A percentile compares a stretch with the other conserved stretches of the same genome.
These are phyloP conservation scores for Globisporangium nagaii DNA, from an alignment of 352 stramenopile genomes.

Conservation along the genomic window DNA sequence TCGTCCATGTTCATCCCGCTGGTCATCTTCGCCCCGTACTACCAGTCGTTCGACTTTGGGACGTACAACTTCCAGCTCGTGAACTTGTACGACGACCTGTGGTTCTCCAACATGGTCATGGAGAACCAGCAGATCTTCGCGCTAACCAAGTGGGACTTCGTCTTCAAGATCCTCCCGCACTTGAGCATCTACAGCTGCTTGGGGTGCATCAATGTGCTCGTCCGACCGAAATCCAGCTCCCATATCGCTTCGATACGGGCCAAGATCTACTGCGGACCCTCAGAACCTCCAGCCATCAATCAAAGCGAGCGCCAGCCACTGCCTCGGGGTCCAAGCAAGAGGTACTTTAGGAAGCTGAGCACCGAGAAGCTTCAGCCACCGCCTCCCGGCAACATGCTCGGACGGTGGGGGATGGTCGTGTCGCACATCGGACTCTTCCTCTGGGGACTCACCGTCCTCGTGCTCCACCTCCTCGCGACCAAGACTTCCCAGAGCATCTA, in stretches of 20 bases:
- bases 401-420: not conserved
- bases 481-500: conserved; percentile 6
- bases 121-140: conserved; percentile 12
- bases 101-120: conserved; percentile 11
- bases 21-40: conserved; percentile 8
- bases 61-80: conserved; percentile 6
- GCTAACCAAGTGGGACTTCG: conserved; percentile 5
- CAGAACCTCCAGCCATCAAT: no score
- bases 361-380: not conserved
- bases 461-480: conserved; percentile 13
- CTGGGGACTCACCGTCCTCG: conserved; percentile 8
- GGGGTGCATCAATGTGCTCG: conserved; percentile 4
- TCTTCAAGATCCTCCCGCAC: conserved; percentile 12
- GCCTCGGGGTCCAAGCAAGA: not conserved
- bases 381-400: conserved; percentile 1
- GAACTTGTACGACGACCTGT: conserved; percentile 12
- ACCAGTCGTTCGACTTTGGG: not conserved
- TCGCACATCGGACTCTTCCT: conserved; percentile 7
- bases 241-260: no score
- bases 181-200: conserved; percentile 12
- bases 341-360: not conserved
- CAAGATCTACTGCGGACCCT: not conserved
- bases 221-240: not conserved
- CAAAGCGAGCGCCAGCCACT: no score
- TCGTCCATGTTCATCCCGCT: conserved; percentile 8